A percentile compares a stretch with the other conserved stretches of the same genome.
Evolutionary conservation across 2,329 filamentous ascomycete genomes (phyloP).

Genomic region (Mycosphaerelloides madeirae): DNA sequence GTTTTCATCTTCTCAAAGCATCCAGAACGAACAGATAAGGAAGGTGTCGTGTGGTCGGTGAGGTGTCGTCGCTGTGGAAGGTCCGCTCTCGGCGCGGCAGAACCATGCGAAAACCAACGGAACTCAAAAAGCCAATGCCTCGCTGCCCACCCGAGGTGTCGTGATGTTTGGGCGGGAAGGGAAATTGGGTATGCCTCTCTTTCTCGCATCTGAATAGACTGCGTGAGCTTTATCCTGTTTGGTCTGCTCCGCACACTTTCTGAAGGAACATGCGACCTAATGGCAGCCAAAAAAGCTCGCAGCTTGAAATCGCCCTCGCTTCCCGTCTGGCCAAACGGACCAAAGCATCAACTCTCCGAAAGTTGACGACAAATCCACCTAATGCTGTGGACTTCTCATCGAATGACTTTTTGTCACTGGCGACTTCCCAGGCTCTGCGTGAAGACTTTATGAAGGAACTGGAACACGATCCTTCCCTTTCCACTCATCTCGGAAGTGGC

Average conservation of each 20-base stretch:
- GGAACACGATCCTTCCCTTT: conserved; percentile 21
- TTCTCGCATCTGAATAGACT: too few species aligned
- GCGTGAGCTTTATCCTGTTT: too few species aligned
- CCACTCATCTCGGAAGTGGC: conserved; percentile 46
- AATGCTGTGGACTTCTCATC: conserved; percentile 55
- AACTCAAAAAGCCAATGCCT: too few species aligned
- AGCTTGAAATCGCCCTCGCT: conserved; percentile 25
- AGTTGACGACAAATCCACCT: conserved; percentile 43
- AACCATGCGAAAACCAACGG: too few species aligned
- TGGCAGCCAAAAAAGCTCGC: conserved; percentile 3
- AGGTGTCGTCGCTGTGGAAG: too few species aligned
- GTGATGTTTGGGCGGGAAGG: too few species aligned
- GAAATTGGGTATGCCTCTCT: too few species aligned
- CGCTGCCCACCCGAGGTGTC: too few species aligned
- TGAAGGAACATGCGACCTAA: neutral
- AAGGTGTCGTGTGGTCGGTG: too few species aligned
- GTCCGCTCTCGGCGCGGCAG: too few species aligned
- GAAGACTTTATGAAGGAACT: conserved; percentile 47
- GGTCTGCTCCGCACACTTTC: too few species aligned
- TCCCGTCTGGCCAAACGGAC: conserved; percentile 36
- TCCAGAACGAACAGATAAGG: too few species aligned
- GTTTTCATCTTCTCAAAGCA: conserved; percentile 8
- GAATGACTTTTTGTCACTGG: conserved; percentile 62
- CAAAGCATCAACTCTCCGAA: conserved; percentile 42
- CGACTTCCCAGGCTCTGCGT: conserved; percentile 45